Evolutionary conservation across 192 early-diverging fungal genomes (phyloP), one percentile per base, ranked within the genome.

Genomic region (Linderina pennispora): DNA sequence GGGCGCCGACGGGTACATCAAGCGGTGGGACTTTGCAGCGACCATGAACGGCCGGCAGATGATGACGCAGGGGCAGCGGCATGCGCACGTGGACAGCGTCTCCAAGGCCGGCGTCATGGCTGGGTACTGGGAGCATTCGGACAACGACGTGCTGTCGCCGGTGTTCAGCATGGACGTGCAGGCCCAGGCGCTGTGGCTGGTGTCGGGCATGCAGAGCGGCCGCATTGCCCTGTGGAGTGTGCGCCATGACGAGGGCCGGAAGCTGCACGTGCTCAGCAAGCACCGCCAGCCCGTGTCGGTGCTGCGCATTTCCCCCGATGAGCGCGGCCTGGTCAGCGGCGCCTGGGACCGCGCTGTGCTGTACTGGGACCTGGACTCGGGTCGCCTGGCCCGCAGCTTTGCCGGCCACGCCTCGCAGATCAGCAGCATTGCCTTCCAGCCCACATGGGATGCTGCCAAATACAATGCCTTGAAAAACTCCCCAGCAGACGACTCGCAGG

Each of bases 111-210:
- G 70, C 11, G 43, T 65, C 8, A 43, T 65, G 46, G 54, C 58
- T 23, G 64, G 62, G 33, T 71, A 75, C 56, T 80, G 69, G 65
- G 58, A 77, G 43, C 62, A 70, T 24, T 54, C 40, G 10, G 66
- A 72, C 13, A 38, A 23, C 20, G 65, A 78, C 2, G 80, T 87
- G 72, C 65, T 92, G 55, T 96, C 92, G 20, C 89, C 95, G 2
- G 92, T 94, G 3, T 96, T 85, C 64, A 91, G 90, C 51, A 39
- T 98, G 45, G 91, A 82, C 37, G 87, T 97, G 28, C 94, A 99
- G 9, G 92, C 95, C 5, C 83, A 97, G 56, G 95, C 83, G 0
- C 34, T 90, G 23, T 99, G 88, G 83, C 66, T 82, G 25, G 57
- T 95, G 1, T 82, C 83, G 8, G 94, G 92, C 1, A 66, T 64